Percentiles rank a stretch among this genome's conserved stretches.
Conservation (phyloP, 768 basidiomycete species). For the Lentinula guzmanii region DNA sequence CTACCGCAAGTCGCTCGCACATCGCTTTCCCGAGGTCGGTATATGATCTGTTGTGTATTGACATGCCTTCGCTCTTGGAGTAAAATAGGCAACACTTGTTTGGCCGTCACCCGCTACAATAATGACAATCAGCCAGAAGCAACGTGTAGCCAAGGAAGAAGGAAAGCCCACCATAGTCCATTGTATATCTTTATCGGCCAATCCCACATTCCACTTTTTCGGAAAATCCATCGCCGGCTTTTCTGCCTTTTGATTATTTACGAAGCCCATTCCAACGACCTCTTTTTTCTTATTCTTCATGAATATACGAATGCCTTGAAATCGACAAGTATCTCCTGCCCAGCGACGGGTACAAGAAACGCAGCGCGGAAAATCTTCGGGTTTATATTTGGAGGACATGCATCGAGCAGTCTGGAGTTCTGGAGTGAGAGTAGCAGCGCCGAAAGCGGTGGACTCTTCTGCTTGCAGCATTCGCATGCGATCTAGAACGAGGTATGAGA, state of each 20-base stretch:
- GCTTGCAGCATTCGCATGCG: slow-evolving; percentile 23
- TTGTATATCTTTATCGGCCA: slow-evolving; percentile 43
- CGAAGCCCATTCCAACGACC: slow-evolving; percentile 65
- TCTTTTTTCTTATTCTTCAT: slow-evolving; percentile 53
- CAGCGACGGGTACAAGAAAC: slow-evolving; percentile 82
- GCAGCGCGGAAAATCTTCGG: slow-evolving; percentile 71
- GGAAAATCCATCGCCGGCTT: slow-evolving; percentile 61
- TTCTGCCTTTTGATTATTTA: slow-evolving; percentile 55
- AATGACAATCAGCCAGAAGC: slow-evolving; percentile 6
- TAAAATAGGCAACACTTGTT: slow-evolving; percentile 61
- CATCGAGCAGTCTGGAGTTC: slow-evolving; percentile 77
- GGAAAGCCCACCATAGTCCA: slow-evolving; percentile 49
- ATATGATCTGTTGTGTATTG: slow-evolving; percentile 49
- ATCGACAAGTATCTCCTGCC: slow-evolving; percentile 85
- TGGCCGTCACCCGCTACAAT: slow-evolving; percentile 58
- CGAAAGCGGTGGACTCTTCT: slow-evolving; percentile 13
- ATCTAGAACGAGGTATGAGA: slow-evolving; percentile 7
- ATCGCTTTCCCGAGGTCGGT: slow-evolving; percentile 71
- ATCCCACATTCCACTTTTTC: slow-evolving; percentile 55
- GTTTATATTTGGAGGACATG: slow-evolving; percentile 76
- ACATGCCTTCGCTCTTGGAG: slow-evolving; percentile 61
- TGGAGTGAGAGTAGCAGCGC: slow-evolving; percentile 33
- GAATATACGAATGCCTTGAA: slow-evolving; percentile 80
- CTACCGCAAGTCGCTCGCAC: slow-evolving; percentile 82
- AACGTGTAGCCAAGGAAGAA: background rate